phyloP scores from a whole-genome alignment of 2,329 filamentous ascomycete species.

The Trichoderma harzianum region DNA sequence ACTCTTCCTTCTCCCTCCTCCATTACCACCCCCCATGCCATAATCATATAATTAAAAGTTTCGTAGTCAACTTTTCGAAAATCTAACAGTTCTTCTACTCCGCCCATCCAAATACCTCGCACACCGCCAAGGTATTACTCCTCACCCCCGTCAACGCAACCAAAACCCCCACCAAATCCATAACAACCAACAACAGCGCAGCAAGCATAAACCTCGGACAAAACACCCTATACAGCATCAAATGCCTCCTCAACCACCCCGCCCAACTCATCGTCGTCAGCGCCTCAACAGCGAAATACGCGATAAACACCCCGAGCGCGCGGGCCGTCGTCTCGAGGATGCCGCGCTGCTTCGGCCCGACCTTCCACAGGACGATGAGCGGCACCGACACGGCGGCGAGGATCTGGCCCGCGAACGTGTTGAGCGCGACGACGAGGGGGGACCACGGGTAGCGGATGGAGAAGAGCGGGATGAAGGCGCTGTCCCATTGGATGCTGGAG shows the following conservation, averaged over 20 bases:
- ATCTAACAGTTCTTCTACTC: constrained; percentile 35
- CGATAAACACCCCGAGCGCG: constrained; percentile 69
- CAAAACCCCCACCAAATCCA: constrained; percentile 70
- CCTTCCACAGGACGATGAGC: constrained; percentile 84
- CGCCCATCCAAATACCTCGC: constrained; percentile 83
- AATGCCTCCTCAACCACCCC: constrained; percentile 78
- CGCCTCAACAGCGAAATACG: constrained; percentile 79
- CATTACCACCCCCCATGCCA: neutral
- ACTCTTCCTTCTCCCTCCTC: neutral
- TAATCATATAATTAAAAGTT: neutral
- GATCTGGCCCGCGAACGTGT: constrained; percentile 87
- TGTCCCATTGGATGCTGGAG: constrained; percentile 91
- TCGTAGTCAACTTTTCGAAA: neutral
- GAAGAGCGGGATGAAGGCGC: constrained; percentile 83
- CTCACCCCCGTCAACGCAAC: constrained; percentile 72
- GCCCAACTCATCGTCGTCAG: constrained; percentile 89
- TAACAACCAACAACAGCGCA: constrained; percentile 64
- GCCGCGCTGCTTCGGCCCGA: constrained; percentile 67
- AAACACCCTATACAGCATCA: constrained; percentile 97
- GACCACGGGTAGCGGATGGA: constrained; percentile 86
- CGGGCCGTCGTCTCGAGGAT: constrained; percentile 68
- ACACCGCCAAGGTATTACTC: constrained; percentile 73
- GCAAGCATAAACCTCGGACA: constrained; percentile 87
- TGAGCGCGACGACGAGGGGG: constrained; percentile 75
- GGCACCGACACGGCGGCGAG: constrained; percentile 77